Base-by-base conservation (phyloP, 768 basidiomycete genomes). In the Xerocomus brunneocitrinus region DNA sequence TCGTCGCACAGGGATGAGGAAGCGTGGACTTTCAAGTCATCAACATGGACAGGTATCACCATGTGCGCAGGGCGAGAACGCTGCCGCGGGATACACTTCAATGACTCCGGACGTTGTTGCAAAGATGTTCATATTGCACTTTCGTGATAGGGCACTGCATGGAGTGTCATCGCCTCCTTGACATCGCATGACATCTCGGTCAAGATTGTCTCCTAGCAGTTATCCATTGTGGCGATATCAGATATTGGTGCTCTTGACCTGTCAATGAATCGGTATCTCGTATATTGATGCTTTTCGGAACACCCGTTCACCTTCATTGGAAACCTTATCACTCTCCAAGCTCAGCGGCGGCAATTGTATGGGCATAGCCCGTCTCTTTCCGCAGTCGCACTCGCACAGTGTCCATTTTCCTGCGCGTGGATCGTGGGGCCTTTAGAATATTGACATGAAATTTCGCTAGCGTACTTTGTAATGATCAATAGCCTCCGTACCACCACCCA, bases 341-440 rank as follows among this genome's bases (percentile, higher is more conserved):
- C 51, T 55, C 59, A 61, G 56, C 51, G 49, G 47, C 54, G 44
- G 61, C 48, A 52, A 36, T 40, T 39, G 25, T 47, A 9, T 22
- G 25, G n/a, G 31, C 40, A 57, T 52, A 32, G 61, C 60, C 52
- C 25, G 12, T 46, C 39, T 45, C 28, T n/a, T 38, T 43, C 49
- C 50, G 38, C 49, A 31, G 49, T 45, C 24, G 14, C n/a, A 2
- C 27, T 54, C 51, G 8, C 57, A 55, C 54, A 50, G 30, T 22
- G 41, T 38, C 6, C 14, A 12, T 38, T 34, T 30, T 30, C 16
- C 16, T 14, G 31, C 31, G 31, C 34, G 34, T 31, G 25, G 36
- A 38, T 43, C 50, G 47, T 52, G 52, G 50, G 50, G 54, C 8
- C n/a, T 22, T 10, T 38, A 7, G 22, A 13, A 41, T 24, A 6